Base-by-base conservation (phyloP, 2,329 filamentous ascomycete species). In the Penicillium polonicum region DNA sequence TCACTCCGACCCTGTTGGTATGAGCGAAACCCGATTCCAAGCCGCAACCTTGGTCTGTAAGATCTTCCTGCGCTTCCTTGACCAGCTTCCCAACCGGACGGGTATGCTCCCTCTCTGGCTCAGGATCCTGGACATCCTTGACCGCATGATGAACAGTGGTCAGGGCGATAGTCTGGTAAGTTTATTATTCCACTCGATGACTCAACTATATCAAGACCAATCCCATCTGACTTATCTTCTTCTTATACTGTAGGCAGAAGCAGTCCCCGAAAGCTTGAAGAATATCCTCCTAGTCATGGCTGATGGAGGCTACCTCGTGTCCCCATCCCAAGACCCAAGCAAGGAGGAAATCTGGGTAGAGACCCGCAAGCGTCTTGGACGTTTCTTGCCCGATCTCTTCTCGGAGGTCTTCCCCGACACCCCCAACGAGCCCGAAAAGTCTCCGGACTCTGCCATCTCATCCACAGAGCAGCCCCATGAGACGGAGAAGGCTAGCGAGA, bases 241-340 rank as follows among this genome's bases (percentile, higher is more conserved):
- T 39, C 4, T 10, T 38, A 15, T 8, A 25, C 48, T 46, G 60
- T 66, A 96, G 87, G 92, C 96, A 76, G 94, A 99, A 79, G 93
- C 94, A 13, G 92, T 97, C 2, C 90, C 91, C 0, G 94, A 99
- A 75, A 94, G 91, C 64, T 79, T 99, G 57, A 99, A 99, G 78
- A 99, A 99, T 65, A 92, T 97, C 52, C 80, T 97, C 25, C 82
- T 99, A 10, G 94, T 99, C 68, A 96, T 99, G 92, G 87, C 90
- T 6, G 94, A 88, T 72, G 92, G 89, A 50, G 92, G 90, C 36
- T 92, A 90, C 68, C 83, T 99, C 5, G 87, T 91, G 0, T 84
- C 90, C 1, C 90, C 90, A 4, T 70, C 72, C 8, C 75, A 81
- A 50, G 78, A 82, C 41, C 64, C 73, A n/a, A 70, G 65, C 60